Conservation (phyloP, 768 basidiomycete species). For the Hygrocybe coccinea region DNA sequence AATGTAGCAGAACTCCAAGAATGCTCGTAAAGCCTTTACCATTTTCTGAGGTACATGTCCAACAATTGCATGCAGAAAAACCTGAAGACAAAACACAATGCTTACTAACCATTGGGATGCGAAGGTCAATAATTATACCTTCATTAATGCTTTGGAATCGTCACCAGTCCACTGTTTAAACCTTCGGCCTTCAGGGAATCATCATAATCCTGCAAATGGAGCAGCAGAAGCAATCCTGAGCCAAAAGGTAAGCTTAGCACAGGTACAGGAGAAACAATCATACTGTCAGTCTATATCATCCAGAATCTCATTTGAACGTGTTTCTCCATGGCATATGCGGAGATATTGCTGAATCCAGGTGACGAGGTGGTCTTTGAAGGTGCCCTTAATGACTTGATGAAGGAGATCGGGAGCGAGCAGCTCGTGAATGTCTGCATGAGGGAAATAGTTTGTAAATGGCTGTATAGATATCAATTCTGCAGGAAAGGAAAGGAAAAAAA, state of each 20-base stretch:
- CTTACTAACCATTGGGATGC: neutral
- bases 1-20: conserved; percentile 24
- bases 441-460: conserved; percentile 34
- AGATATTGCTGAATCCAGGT: conserved; percentile 33
- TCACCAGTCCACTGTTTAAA: conserved; percentile 11
- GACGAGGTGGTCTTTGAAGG: conserved; percentile 40
- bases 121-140: neutral
- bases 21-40: conserved; percentile 12
- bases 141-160: conserved; percentile 11
- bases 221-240: conserved; percentile 5
- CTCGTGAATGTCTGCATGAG: conserved; percentile 33
- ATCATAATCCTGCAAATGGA: conserved; percentile 2
- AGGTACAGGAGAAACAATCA: neutral
- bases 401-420: conserved; percentile 32
- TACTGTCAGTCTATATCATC: conserved; percentile 30
- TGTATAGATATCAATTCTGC: conserved; percentile 7
- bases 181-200: conserved; percentile 6
- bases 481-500: neutral
- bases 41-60: conserved; percentile 15
- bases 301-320: conserved; percentile 22
- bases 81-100: conserved; percentile 7
- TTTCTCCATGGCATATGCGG: conserved; percentile 9
- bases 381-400: conserved; percentile 40
- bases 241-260: neutral
- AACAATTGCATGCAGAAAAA: conserved; percentile 18